Evolutionary conservation across 106 monocot species (phyloP), one percentile per base, ranked within the genome.

Genomic region (Allium fistulosum): DNA sequence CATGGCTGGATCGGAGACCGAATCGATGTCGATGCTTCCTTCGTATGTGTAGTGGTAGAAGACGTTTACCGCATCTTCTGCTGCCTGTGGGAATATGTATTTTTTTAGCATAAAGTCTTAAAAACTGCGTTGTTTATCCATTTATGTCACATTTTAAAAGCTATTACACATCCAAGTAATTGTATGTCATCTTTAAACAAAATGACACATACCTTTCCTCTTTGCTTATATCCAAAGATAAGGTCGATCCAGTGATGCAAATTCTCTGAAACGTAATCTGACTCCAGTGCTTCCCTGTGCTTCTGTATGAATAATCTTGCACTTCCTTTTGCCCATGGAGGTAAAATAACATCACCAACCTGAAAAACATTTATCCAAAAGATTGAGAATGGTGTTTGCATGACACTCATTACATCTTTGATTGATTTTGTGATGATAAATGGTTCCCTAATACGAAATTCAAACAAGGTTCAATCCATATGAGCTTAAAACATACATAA

Each of bases 211-310:
- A 92, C 99, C 99, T 99, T 99, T 27, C 93, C 99, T 51, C 93
- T 84, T 64, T 99, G 99, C 61, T 90, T 99, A 80, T 90, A 83
- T 51, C 99, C 99, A 77, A 99, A 99, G 45, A 99, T 93, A 16
- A 99, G 93, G 58, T 99, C 99, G 50, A 99, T 99, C 99, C 99
- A 99, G n/a, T 93, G 89, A 71, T 99, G 99, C 51, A 99, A 79
- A 83, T 99, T 93, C 72, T 99, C 93, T n/a, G 99, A 99, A 65
- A 93, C 93, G 80, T 83, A 87, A 72, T 99, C 90, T 59, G 87
- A 99, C 72, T 99, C 99, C 76, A 99, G 71, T 27, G 99, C 99
- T 81, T 99, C 99, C 71, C 99, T 84, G 66, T 99, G 99, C 68
- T 87, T 99, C 72, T 77, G 83, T 45, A 99, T 99, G 76, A 99